Conservation (phyloP, 2,329 filamentous ascomycete species). For the Venturia effusa region DNA sequence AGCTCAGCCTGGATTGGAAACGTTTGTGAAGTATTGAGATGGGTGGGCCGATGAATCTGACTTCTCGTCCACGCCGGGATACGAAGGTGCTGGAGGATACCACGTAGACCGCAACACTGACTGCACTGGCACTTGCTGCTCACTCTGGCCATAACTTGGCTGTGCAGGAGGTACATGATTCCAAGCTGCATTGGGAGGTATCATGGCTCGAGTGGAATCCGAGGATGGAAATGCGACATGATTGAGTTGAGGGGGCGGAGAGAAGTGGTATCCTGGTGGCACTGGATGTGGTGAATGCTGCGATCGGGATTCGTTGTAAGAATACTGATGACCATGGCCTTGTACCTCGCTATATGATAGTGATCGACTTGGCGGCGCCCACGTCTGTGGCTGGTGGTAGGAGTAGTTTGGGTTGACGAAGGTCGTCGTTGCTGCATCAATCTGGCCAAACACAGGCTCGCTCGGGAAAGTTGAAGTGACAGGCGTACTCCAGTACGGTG, state of each 20-base stretch:
- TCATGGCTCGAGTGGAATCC: not conserved
- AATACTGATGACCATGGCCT: not conserved
- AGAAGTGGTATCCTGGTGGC: not conserved
- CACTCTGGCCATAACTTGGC: not conserved
- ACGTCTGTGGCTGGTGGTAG: not conserved
- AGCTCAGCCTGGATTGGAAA: slow-evolving; percentile 4
- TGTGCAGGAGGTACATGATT: not conserved
- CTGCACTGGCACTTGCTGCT: not conserved
- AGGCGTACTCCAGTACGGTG: slow-evolving; percentile 2
- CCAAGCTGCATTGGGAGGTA: not conserved
- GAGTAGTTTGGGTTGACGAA: not conserved
- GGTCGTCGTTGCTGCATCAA: not conserved
- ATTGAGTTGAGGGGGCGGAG: not conserved
- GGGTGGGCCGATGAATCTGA: not conserved
- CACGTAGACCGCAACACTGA: not conserved
- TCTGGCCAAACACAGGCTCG: not conserved
- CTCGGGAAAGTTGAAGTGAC: not conserved
- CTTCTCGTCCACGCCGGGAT: not conserved
- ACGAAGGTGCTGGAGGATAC: slow-evolving; percentile 1
- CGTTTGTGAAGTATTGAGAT: not conserved
- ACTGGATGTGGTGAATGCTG: not conserved
- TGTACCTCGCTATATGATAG: not conserved
- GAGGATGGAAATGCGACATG: not conserved
- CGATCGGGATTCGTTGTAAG: not conserved
- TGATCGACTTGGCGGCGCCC: slow-evolving; percentile 1